Conservation (phyloP, 2,329 filamentous ascomycete species). For the Diaporthe australafricana region DNA sequence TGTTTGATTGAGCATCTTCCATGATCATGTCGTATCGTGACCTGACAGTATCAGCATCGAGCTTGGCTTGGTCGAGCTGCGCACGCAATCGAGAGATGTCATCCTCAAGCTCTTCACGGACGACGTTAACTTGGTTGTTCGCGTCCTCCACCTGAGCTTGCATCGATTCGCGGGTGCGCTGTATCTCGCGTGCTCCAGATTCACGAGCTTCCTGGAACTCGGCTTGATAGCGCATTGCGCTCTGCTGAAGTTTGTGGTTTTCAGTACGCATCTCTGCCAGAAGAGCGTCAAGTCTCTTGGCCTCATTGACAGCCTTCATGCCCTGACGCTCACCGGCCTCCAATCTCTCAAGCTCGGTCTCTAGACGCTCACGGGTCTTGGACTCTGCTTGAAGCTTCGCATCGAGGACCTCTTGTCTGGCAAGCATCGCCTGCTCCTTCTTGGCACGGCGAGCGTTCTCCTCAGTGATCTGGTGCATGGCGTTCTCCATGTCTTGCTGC, state of each 20-base stretch:
- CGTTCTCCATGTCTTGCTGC: slow-evolving; percentile 86
- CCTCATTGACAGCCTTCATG: slow-evolving; percentile 72
- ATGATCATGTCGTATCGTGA: slow-evolving; percentile 86
- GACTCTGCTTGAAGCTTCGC: slow-evolving; percentile 81
- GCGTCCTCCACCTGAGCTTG: slow-evolving; percentile 86
- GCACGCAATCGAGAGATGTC: slow-evolving; percentile 78
- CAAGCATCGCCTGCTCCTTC: slow-evolving; percentile 82
- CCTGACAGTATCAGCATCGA: slow-evolving; percentile 84
- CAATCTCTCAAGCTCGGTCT: slow-evolving; percentile 74
- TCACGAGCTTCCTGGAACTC: slow-evolving; percentile 89
- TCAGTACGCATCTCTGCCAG: slow-evolving; percentile 71
- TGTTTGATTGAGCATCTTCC: slow-evolving; percentile 81
- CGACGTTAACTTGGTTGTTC: slow-evolving; percentile 86
- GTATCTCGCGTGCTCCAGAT: slow-evolving; percentile 81
- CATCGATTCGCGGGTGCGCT: slow-evolving; percentile 81
- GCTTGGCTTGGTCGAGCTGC: slow-evolving; percentile 80
- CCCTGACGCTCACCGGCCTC: slow-evolving; percentile 73
- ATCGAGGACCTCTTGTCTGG: slow-evolving; percentile 83
- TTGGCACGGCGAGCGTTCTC: slow-evolving; percentile 85
- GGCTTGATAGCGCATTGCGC: slow-evolving; percentile 76
- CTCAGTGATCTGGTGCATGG: slow-evolving; percentile 82
- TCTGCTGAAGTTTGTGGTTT: slow-evolving; percentile 78
- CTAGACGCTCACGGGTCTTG: slow-evolving; percentile 74
- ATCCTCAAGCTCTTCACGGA: slow-evolving; percentile 84
- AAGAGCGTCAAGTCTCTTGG: slow-evolving; percentile 68